Conservation (phyloP, 2,329 filamentous ascomycete genomes). For the Pestalotiopsis sp. region DNA sequence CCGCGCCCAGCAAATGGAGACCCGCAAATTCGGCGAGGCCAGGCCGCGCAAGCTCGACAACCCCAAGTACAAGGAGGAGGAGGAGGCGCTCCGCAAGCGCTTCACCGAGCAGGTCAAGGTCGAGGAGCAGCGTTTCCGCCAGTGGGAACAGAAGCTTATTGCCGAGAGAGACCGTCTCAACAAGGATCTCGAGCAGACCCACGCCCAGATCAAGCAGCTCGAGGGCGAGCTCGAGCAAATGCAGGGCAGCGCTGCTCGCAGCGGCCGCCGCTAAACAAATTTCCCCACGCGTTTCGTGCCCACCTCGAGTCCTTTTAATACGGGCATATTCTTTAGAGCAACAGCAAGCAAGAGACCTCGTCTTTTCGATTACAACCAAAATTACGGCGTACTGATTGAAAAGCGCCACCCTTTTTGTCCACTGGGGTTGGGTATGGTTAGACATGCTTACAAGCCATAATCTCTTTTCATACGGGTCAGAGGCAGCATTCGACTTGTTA, state of each 20-base stretch:
- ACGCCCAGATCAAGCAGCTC: constrained; percentile 88
- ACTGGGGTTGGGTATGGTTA: constrained; percentile 15
- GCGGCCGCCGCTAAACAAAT: constrained; percentile 76
- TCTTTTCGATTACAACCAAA: constrained; percentile 7
- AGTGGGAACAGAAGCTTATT: constrained; percentile 99
- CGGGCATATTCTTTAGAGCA: constrained; percentile 11
- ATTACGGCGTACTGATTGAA: constrained; percentile 6
- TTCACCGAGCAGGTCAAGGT: constrained; percentile 99
- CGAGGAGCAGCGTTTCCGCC: constrained; percentile 97
- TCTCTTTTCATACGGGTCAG: background rate
- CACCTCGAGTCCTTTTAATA: background rate
- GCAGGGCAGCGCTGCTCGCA: constrained; percentile 87
- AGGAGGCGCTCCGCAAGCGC: constrained; percentile 95
- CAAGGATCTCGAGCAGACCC: constrained; percentile 98
- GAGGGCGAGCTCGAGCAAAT: constrained; percentile 91
- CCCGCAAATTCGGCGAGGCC: constrained; percentile 97
- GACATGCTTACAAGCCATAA: constrained; percentile 11
- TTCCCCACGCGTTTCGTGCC: constrained; percentile 17
- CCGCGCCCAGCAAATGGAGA: constrained; percentile 99
- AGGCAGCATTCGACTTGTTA: constrained; percentile 2
- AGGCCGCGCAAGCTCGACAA: constrained; percentile 98
- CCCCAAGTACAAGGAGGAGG: constrained; percentile 99
- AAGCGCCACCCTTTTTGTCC: background rate
- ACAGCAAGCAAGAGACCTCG: background rate
- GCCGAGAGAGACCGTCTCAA: constrained; percentile 97